phyloP scores from a whole-genome alignment of 352 stramenopile genomes.

The Phytopythium litorale region DNA sequence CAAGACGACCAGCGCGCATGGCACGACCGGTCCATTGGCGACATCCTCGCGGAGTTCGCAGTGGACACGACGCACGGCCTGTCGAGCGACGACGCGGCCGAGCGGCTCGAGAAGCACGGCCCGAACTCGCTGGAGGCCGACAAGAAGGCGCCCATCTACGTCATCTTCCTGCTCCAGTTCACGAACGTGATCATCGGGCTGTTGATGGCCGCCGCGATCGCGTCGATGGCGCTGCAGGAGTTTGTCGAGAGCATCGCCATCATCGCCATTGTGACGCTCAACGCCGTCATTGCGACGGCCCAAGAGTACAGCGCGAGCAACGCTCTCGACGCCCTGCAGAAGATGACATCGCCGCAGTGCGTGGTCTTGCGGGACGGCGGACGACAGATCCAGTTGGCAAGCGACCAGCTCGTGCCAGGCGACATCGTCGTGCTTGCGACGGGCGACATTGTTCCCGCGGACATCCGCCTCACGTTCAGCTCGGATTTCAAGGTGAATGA shows the following conservation, averaged over 20 bases:
- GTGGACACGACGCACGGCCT: slow-evolving; percentile 40
- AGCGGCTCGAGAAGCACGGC: slow-evolving; percentile 37
- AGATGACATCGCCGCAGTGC: slow-evolving; percentile 68
- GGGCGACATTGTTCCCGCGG: slow-evolving; percentile 92
- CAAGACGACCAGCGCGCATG: slow-evolving; percentile 42
- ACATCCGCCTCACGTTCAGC: slow-evolving; percentile 88
- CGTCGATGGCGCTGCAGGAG: slow-evolving; percentile 62
- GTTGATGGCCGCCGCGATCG: slow-evolving; percentile 51
- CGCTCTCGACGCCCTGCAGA: slow-evolving; percentile 64
- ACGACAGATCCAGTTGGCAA: slow-evolving; percentile 45
- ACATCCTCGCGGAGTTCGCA: slow-evolving; percentile 38
- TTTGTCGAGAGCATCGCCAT: slow-evolving; percentile 70
- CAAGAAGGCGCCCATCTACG: slow-evolving; percentile 43
- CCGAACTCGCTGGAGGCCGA: slow-evolving; percentile 51
- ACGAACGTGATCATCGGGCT: slow-evolving; percentile 76
- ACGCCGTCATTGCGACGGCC: slow-evolving; percentile 62
- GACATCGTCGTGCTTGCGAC: slow-evolving; percentile 84
- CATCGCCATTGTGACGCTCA: slow-evolving; percentile 69
- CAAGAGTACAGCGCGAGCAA: slow-evolving; percentile 69
- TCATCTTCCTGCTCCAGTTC: slow-evolving; percentile 76
- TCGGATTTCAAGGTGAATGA: slow-evolving; percentile 90
- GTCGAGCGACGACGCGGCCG: slow-evolving; percentile 18
- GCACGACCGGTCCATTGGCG: slow-evolving; percentile 41
- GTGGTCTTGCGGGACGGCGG: slow-evolving; percentile 50
- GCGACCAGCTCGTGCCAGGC: slow-evolving; percentile 61